Conservation (phyloP, 139 green algal genomes). For the Chlamydomonas schloesseri region DNA sequence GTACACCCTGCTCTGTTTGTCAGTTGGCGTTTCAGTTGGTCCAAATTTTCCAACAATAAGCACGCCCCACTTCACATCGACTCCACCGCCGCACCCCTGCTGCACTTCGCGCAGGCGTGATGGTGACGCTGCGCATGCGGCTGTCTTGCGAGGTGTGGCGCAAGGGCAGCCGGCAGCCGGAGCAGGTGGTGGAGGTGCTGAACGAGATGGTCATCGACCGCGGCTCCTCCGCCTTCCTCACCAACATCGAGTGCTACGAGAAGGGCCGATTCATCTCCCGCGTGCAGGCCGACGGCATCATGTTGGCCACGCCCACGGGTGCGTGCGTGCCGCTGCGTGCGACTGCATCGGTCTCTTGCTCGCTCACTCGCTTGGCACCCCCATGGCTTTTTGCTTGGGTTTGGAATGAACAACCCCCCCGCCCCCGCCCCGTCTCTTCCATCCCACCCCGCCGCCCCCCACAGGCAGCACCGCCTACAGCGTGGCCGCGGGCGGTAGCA, state of each 20-base stretch:
- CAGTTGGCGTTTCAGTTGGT: too few relatives aligned
- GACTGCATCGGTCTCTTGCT: too few relatives aligned
- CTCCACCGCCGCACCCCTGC: too few relatives aligned
- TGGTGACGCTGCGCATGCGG: constrained; percentile 97
- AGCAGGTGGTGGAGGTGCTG: constrained; percentile 79
- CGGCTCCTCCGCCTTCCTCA: constrained; percentile 89
- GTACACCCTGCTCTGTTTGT: too few relatives aligned
- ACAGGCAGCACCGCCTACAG: constrained; percentile 95
- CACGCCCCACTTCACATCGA: too few relatives aligned
- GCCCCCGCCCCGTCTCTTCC: too few relatives aligned
- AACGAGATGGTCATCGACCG: constrained; percentile 98
- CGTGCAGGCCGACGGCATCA: constrained; percentile 93
- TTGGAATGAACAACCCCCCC: too few relatives aligned
- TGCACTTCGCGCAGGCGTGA: constrained; percentile 89
- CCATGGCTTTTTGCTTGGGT: too few relatives aligned
- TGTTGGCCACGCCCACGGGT: constrained; percentile 95
- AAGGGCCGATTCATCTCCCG: constrained; percentile 86
- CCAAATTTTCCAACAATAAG: too few relatives aligned
- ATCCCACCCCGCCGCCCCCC: not conserved
- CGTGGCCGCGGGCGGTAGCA: constrained; percentile 91
- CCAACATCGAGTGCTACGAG: constrained; percentile 95
- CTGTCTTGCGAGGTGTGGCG: constrained; percentile 87
- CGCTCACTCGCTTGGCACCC: too few relatives aligned
- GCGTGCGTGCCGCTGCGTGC: too few relatives aligned
- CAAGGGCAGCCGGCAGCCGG: constrained; percentile 46